Evolutionary conservation across 305 asterid species (phyloP).

Genomic region (Stenogyne calaminthoides): DNA sequence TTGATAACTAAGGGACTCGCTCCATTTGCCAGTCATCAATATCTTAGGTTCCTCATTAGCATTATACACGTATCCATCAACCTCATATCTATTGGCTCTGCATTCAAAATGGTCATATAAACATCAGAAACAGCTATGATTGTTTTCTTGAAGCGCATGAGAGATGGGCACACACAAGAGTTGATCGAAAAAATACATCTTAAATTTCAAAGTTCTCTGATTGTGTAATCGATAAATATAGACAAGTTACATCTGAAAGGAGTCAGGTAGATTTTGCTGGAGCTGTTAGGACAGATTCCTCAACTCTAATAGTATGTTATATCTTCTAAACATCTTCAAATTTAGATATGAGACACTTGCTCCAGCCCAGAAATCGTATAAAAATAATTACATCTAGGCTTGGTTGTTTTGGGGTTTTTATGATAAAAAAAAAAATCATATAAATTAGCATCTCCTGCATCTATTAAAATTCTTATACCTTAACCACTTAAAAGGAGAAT

Average conservation of each 20-base stretch:
- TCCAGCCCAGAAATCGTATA: background rate
- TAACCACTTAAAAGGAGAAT: background rate
- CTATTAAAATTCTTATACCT: background rate
- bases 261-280: background rate
- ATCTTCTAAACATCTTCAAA: constrained; percentile 12
- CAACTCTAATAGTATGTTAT: background rate
- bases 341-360: background rate
- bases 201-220: background rate
- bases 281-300: constrained; percentile 4
- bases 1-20: constrained; percentile 81
- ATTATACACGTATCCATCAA: constrained; percentile 95
- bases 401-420: background rate
- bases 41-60: constrained; percentile 91
- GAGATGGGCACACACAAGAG: constrained; percentile 11
- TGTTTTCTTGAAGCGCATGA: constrained; percentile 2
- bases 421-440: background rate
- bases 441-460: constrained; percentile 5
- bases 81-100: constrained; percentile 97
- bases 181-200: constrained; percentile 2
- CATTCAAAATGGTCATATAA: constrained; percentile 27
- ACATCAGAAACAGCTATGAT: constrained; percentile 31
- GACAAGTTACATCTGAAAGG: background rate
- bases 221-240: background rate
- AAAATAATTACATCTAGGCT: background rate
- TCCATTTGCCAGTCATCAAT: constrained; percentile 98